A percentile compares a stretch with the other conserved stretches of the same genome.
phyloP scores from a whole-genome alignment of 306 rosid genomes.

The Crotalaria pallida region DNA sequence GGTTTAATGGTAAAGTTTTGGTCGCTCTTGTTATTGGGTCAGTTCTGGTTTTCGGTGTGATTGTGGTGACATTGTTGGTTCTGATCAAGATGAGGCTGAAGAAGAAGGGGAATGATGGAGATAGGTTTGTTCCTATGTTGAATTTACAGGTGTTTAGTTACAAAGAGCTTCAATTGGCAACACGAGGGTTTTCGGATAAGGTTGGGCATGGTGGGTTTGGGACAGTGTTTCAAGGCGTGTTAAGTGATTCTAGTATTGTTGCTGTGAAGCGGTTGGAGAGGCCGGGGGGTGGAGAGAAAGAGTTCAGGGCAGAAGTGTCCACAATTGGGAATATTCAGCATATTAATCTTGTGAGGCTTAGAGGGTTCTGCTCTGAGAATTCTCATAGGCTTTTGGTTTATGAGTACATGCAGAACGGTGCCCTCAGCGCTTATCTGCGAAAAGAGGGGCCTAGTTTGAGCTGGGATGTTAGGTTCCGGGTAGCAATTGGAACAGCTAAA shows the following conservation, averaged over 20 bases:
- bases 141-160: constrained; percentile 61
- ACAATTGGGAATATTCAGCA: constrained; percentile 87
- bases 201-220: constrained; percentile 91
- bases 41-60: constrained; percentile 34
- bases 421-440: constrained; percentile 61
- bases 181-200: constrained; percentile 64
- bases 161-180: constrained; percentile 68
- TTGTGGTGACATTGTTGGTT: constrained; percentile 28
- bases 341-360: constrained; percentile 70
- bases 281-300: constrained; percentile 84
- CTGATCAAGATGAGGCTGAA: constrained; percentile 23
- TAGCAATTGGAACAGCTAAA: constrained; percentile 73
- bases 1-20: constrained; percentile 28
- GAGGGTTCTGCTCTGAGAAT: constrained; percentile 85
- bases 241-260: constrained; percentile 49
- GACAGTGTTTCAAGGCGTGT: constrained; percentile 68
- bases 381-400: constrained; percentile 75
- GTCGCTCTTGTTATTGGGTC: constrained; percentile 38
- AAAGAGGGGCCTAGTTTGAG: constrained; percentile 62
- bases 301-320: constrained; percentile 79
- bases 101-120: constrained; percentile 33
- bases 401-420: constrained; percentile 78
- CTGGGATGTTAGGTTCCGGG: constrained; percentile 66
- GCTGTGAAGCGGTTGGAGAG: constrained; percentile 86
- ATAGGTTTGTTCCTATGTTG: constrained; percentile 31